phyloP scores from a whole-genome alignment of 2,329 filamentous ascomycete species.

The Mycosphaerella sp. region DNA sequence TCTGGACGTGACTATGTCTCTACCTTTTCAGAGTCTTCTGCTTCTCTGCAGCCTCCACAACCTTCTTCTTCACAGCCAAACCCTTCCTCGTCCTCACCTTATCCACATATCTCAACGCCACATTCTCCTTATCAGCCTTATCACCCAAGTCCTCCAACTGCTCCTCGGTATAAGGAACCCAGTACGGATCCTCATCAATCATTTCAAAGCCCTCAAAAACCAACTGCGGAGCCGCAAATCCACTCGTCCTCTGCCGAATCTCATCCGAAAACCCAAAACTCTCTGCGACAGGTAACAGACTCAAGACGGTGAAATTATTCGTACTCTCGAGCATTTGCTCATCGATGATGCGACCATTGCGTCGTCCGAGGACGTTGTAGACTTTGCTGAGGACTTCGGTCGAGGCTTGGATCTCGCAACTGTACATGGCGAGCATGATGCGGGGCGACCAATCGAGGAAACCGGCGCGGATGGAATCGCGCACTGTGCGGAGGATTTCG shows the following conservation, averaged over 20 bases:
- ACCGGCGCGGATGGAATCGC: constrained; percentile 72
- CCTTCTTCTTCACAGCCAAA: constrained; percentile 64
- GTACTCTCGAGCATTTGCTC: constrained; percentile 93
- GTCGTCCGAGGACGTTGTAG: constrained; percentile 94
- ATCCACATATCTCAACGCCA: constrained; percentile 95
- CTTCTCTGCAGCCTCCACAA: constrained; percentile 85
- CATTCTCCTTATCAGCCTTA: constrained; percentile 87
- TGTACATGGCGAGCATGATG: constrained; percentile 97
- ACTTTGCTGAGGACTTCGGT: constrained; percentile 91
- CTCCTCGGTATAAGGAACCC: constrained; percentile 95
- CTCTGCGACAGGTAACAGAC: constrained; percentile 83
- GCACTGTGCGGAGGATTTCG: constrained; percentile 84
- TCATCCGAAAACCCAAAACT: constrained; percentile 95
- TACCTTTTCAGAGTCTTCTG: constrained; percentile 65
- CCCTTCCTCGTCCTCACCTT: constrained; percentile 80
- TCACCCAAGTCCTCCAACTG: constrained; percentile 94
- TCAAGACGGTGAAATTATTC: constrained; percentile 90
- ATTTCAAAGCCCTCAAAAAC: constrained; percentile 91
- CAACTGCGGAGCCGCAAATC: constrained; percentile 84
- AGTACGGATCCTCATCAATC: constrained; percentile 92
- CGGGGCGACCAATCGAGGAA: constrained; percentile 95
- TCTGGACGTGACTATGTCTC: background rate
- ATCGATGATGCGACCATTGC: constrained; percentile 79
- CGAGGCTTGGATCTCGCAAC: constrained; percentile 91
- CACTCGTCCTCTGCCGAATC: constrained; percentile 88